phyloP scores from a whole-genome alignment of 305 asterid genomes.

The Coffea humblotiana region DNA sequence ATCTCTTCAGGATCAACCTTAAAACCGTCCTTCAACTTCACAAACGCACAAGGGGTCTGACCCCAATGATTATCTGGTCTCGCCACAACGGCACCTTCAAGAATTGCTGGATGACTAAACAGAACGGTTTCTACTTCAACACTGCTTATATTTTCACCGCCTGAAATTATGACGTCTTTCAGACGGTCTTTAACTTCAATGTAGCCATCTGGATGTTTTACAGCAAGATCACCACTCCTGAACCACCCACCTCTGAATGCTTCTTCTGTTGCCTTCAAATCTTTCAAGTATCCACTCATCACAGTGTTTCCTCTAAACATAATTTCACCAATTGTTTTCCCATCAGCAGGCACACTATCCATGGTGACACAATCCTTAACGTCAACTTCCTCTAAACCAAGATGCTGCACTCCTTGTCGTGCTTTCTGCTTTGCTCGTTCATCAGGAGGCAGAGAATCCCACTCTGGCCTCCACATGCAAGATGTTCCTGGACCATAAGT shows the following conservation, averaged over 20 bases:
- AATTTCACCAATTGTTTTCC: constrained; percentile 64
- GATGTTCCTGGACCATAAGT: constrained; percentile 72
- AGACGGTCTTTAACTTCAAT: constrained; percentile 68
- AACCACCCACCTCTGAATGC: constrained; percentile 85
- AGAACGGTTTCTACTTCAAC: constrained; percentile 72
- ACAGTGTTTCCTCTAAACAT: constrained; percentile 79
- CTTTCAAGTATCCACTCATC: constrained; percentile 79
- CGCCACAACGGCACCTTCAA: constrained; percentile 87
- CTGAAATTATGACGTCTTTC: constrained; percentile 76
- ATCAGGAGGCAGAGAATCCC: constrained; percentile 59
- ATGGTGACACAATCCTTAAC: constrained; percentile 48
- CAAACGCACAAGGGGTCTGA: constrained; percentile 86
- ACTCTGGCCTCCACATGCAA: constrained; percentile 69
- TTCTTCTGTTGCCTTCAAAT: constrained; percentile 56
- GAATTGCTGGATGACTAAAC: constrained; percentile 63
- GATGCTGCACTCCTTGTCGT: constrained; percentile 75
- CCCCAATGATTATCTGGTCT: constrained; percentile 95
- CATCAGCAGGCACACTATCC: constrained; percentile 62
- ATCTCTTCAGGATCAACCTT: constrained; percentile 42
- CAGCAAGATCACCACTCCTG: constrained; percentile 74
- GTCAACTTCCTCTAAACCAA: constrained; percentile 59
- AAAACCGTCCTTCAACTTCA: constrained; percentile 75
- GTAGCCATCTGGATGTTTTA: constrained; percentile 73
- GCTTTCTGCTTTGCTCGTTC: constrained; percentile 54
- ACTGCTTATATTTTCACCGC: constrained; percentile 75